phyloP scores from a whole-genome alignment of 805 yeast species.

The Ogataea nakhonphanomensis region DNA sequence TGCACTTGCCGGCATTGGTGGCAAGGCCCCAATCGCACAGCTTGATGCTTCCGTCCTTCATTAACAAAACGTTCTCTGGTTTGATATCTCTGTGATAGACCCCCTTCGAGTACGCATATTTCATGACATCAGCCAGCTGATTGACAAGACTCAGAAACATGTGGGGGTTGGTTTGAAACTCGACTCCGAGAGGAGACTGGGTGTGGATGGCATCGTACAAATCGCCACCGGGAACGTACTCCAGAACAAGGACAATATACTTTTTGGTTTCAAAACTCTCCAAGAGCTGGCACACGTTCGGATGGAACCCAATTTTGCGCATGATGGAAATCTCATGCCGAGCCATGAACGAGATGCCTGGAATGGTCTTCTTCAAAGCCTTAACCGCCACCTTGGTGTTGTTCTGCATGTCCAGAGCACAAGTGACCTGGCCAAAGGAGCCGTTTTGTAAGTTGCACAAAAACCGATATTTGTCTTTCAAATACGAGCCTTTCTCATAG shows the following conservation, averaged over 20 bases:
- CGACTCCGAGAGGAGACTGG: slow-evolving; percentile 26
- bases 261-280: slow-evolving; percentile 54
- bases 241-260: slow-evolving; percentile 56
- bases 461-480: slow-evolving; percentile 41
- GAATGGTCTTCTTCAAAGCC: slow-evolving; percentile 43
- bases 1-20: slow-evolving; percentile 33
- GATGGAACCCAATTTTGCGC: slow-evolving; percentile 42
- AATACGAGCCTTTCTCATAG: slow-evolving; percentile 38
- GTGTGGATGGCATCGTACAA: slow-evolving; percentile 53
- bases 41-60: slow-evolving; percentile 49
- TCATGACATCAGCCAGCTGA: slow-evolving; percentile 51
- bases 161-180: slow-evolving; percentile 26
- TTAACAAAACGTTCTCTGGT: slow-evolving; percentile 66
- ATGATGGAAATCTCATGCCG: slow-evolving; percentile 50
- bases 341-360: slow-evolving; percentile 45
- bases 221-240: slow-evolving; percentile 66
- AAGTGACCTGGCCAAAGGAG: slow-evolving; percentile 58
- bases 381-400: slow-evolving; percentile 48
- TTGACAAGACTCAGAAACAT: slow-evolving; percentile 34
- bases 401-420: slow-evolving; percentile 41
- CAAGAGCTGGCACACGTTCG: slow-evolving; percentile 54
- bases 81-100: slow-evolving; percentile 70
- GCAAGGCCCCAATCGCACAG: slow-evolving; percentile 76
- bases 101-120: slow-evolving; percentile 53
- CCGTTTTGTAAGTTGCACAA: slow-evolving; percentile 50